Conservation (phyloP, 352 stramenopile species). For the Phytophthora cajani region DNA sequence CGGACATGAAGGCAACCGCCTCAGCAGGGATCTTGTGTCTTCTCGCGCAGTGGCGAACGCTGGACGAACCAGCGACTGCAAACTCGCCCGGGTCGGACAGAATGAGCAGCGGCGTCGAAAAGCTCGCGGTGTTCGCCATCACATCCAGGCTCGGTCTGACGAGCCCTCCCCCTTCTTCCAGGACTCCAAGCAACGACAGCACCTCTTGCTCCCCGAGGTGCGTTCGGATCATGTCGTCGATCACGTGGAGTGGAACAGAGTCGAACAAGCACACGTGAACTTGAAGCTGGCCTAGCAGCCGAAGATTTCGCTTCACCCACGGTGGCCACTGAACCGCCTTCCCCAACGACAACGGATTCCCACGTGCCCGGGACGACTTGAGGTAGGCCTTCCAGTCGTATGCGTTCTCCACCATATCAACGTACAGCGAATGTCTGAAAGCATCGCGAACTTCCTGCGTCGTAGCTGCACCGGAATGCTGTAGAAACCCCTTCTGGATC, state of each 20-base stretch:
- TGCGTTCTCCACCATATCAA: slow-evolving; percentile 40
- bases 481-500: slow-evolving; percentile 31
- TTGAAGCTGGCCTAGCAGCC: slow-evolving; percentile 38
- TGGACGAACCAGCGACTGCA: slow-evolving; percentile 15
- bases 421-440: slow-evolving; percentile 24
- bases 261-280: slow-evolving; percentile 44
- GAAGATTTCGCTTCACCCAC: slow-evolving; percentile 34
- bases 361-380: slow-evolving; percentile 4
- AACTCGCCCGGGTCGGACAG: slow-evolving; percentile 26
- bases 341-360: background rate
- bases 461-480: background rate
- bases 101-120: slow-evolving; percentile 29
- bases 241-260: slow-evolving; percentile 17
- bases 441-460: background rate
- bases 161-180: slow-evolving; percentile 15
- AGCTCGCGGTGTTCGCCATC: slow-evolving; percentile 14
- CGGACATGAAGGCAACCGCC: slow-evolving; percentile 20
- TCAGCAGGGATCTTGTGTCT: slow-evolving; percentile 19
- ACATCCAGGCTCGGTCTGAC: slow-evolving; percentile 22
- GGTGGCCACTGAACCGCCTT: slow-evolving; percentile 25
- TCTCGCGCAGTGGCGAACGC: slow-evolving; percentile 27
- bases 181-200: slow-evolving; percentile 18
- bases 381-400: slow-evolving; percentile 41
- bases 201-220: slow-evolving; percentile 33
- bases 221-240: slow-evolving; percentile 37